Conservation (phyloP, 1,284 basidiomycete species). For the Ganoderma sinense region DNA sequence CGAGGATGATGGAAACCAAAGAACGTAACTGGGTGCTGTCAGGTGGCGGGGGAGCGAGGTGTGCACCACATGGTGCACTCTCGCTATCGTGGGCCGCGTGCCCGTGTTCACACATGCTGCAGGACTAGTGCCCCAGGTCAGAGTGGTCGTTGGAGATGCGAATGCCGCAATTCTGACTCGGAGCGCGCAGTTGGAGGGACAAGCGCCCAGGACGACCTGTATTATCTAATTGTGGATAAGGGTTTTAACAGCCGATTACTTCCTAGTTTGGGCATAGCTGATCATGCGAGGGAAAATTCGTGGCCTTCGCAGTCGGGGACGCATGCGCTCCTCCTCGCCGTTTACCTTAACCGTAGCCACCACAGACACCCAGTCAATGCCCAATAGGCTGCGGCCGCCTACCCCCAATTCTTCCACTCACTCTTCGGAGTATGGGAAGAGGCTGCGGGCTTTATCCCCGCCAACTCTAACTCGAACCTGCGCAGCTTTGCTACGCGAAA, state of each 20-base stretch:
- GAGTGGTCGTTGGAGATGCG: conserved; percentile 6
- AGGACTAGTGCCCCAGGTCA: conserved; percentile 9
- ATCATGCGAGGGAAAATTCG: background rate
- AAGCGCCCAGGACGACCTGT: background rate
- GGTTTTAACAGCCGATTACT: background rate
- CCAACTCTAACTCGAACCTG: conserved; percentile 13
- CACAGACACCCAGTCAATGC: background rate
- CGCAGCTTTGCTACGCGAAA: conserved; percentile 1
- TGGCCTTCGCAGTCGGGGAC: background rate
- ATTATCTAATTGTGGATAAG: background rate
- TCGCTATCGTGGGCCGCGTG: conserved; percentile 19
- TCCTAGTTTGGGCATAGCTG: background rate
- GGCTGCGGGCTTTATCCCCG: conserved; percentile 13
- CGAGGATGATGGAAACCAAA: conserved; percentile 24
- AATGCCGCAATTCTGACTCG: conserved; percentile 1
- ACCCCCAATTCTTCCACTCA: background rate
- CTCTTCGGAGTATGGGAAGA: background rate
- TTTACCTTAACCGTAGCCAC: background rate
- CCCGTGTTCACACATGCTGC: conserved; percentile 17
- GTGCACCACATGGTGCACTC: conserved; percentile 17
- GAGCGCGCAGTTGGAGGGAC: background rate
- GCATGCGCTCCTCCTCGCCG: background rate
- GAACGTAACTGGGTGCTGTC: background rate
- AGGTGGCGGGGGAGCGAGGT: conserved; percentile 11
- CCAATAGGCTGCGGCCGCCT: background rate